Evolutionary conservation across 495 filamentous ascomycete genomes (phyloP).

Genomic region (Lineolata rhizophorae): DNA sequence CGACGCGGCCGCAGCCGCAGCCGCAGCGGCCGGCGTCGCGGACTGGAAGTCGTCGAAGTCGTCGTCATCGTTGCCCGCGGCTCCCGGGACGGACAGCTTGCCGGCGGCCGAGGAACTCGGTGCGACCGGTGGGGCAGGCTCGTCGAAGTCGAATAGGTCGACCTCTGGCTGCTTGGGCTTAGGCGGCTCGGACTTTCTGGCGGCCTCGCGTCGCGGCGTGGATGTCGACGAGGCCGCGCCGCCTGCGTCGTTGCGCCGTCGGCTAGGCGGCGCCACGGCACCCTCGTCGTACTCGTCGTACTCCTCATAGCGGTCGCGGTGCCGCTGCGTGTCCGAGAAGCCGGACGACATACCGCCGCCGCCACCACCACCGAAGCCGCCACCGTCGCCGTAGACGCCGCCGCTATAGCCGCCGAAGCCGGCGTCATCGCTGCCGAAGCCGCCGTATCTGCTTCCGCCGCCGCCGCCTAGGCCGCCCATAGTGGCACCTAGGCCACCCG

Average conservation of each 20-base stretch:
- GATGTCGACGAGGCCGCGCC: conserved; percentile 19
- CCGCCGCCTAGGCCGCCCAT: conserved; percentile 29
- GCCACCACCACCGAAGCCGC: conserved; percentile 70
- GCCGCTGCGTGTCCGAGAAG: conserved; percentile 41
- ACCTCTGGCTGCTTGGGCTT: conserved; percentile 70
- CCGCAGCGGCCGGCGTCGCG: conserved; percentile 34
- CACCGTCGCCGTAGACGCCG: conserved; percentile 79
- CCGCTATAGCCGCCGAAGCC: conserved; percentile 71
- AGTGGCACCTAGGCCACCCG: conserved; percentile 44
- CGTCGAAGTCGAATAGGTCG: conserved; percentile 77
- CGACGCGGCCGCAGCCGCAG: conserved; percentile 20
- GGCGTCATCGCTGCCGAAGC: conserved; percentile 40
- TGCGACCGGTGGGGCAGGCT: conserved; percentile 24
- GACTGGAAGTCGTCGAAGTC: conserved; percentile 98
- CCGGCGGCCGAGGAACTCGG: conserved; percentile 21
- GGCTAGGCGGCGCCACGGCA: conserved; percentile 24
- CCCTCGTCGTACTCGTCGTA: conserved; percentile 92
- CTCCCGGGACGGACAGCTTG: conserved; percentile 21
- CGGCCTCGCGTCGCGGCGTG: conserved; percentile 16
- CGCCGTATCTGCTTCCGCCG: conserved; percentile 48
- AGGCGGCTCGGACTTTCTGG: conserved; percentile 34
- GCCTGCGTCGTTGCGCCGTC: conserved; percentile 18
- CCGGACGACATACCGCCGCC: conserved; percentile 51
- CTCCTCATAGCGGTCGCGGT: conserved; percentile 71
- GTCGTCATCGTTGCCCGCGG: conserved; percentile 54